Evolutionary conservation across 305 asterid genomes (phyloP).

Genomic region (Withania somnifera): DNA sequence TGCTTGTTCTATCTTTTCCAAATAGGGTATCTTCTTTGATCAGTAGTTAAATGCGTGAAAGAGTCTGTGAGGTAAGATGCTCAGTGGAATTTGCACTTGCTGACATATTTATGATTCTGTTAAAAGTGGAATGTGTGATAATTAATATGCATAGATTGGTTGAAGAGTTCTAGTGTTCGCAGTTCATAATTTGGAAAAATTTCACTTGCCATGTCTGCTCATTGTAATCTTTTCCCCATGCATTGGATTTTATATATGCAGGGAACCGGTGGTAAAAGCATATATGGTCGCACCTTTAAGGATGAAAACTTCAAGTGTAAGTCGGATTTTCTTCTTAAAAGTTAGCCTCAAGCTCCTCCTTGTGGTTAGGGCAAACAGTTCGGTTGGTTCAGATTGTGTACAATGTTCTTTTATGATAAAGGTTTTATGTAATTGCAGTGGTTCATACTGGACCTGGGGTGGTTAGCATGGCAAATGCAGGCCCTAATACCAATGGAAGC

Average conservation of each 20-base stretch:
- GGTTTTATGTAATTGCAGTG: slow-evolving; percentile 39
- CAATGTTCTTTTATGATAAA: slow-evolving; percentile 2
- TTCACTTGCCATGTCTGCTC: not conserved
- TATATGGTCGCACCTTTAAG: slow-evolving; percentile 83
- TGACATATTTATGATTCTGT: not conserved
- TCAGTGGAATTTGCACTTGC: not conserved
- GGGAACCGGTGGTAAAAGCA: slow-evolving; percentile 99
- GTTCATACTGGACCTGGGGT: slow-evolving; percentile 90
- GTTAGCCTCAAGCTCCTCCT: not conserved
- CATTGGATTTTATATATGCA: slow-evolving; percentile 16
- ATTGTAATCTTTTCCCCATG: not conserved
- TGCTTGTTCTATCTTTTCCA: not conserved
- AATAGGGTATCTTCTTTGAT: not conserved
- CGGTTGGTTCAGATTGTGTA: not conserved
- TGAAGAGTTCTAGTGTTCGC: not conserved
- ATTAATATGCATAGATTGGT: not conserved
- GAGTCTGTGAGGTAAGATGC: not conserved
- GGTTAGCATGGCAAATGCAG: slow-evolving; percentile 99
- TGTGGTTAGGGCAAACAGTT: not conserved
- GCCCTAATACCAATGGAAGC: slow-evolving; percentile 96
- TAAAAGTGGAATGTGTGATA: not conserved
- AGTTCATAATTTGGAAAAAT: not conserved
- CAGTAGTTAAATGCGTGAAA: not conserved
- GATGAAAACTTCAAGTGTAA: slow-evolving; percentile 91
- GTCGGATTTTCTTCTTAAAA: slow-evolving; percentile 19